A percentile compares a stretch with the other conserved stretches of the same genome.
Evolutionary conservation across 129 eudicot genomes (phyloP).

Genomic region (Artemisia annua): DNA sequence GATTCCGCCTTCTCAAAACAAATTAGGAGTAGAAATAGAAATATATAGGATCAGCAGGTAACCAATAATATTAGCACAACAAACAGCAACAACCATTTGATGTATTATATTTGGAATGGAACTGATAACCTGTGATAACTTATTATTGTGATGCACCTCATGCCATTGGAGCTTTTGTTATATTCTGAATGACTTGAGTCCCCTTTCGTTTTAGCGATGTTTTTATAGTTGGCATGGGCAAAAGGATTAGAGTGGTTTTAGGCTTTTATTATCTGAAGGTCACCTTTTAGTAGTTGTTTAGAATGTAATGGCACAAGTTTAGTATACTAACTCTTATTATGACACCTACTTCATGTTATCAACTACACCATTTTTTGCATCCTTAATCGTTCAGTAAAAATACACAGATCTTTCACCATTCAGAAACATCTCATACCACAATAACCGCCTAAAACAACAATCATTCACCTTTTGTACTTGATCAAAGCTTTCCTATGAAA

Average conservation of each 20-base stretch:
- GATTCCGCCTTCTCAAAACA: too few species aligned
- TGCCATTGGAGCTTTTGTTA: too few species aligned
- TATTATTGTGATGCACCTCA: too few species aligned
- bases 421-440: background rate
- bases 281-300: constrained; percentile 6
- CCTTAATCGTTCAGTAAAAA: constrained; percentile 15
- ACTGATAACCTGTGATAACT: too few species aligned
- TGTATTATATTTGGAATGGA: too few species aligned
- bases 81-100: too few species aligned
- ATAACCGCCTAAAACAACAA: background rate
- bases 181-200: too few species aligned
- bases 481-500: constrained; percentile 18
- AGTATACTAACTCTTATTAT: constrained; percentile 2
- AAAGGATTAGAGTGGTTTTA: background rate
- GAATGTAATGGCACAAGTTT: constrained; percentile 3
- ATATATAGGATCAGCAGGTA: too few species aligned
- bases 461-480: constrained; percentile 13
- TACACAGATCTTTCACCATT: constrained; percentile 18
- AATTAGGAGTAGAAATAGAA: too few species aligned
- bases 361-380: constrained; percentile 23
- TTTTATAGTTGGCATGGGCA: too few species aligned
- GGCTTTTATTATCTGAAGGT: background rate
- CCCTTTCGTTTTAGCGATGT: too few species aligned
- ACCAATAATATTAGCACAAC: too few species aligned
- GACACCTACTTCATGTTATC: constrained; percentile 23